These are phyloP conservation scores for Phaeosphaeriaceae sp. DNA, from an alignment of 2,329 filamentous ascomycete species.

Conservation along the genomic window DNA sequence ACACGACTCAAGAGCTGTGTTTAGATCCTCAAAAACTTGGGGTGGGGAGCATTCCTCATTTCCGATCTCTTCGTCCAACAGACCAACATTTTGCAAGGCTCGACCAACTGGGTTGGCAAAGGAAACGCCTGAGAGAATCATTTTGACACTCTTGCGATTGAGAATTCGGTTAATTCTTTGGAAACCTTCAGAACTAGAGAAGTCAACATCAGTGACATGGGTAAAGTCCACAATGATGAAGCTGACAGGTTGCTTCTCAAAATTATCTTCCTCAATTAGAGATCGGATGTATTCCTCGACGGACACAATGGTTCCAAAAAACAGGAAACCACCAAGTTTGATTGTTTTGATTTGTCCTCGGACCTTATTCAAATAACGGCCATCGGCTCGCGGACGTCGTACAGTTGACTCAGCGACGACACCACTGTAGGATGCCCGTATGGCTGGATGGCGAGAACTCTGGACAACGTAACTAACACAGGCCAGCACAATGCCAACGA, in stretches of 20 bases:
- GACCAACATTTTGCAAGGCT: constrained; percentile 81
- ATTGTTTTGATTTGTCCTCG: constrained; percentile 88
- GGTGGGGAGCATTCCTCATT: constrained; percentile 61
- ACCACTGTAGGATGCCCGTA: constrained; percentile 88
- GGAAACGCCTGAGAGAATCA: constrained; percentile 83
- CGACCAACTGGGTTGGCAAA: constrained; percentile 76
- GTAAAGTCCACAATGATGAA: constrained; percentile 89
- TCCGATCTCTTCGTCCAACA: constrained; percentile 74
- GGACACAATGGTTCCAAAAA: constrained; percentile 96
- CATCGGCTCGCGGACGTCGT: constrained; percentile 85
- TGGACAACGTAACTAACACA: constrained; percentile 92
- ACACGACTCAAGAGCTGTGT: constrained; percentile 90
- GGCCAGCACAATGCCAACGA: constrained; percentile 87
- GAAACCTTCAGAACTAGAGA: constrained; percentile 94
- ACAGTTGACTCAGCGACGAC: constrained; percentile 91
- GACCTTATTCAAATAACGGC: constrained; percentile 83
- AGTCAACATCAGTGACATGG: constrained; percentile 91
- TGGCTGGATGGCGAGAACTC: constrained; percentile 85
- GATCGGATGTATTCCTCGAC: constrained; percentile 87
- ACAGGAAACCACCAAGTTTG: constrained; percentile 93
- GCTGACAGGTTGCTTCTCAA: constrained; percentile 78
- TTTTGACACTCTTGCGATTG: constrained; percentile 74
- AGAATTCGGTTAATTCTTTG: constrained; percentile 88
- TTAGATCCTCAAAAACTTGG: constrained; percentile 83
- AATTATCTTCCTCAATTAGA: constrained; percentile 82